These are phyloP conservation scores for Rhododendron henanense DNA, from an alignment of 148 eudicot species.

Conservation along the genomic window DNA sequence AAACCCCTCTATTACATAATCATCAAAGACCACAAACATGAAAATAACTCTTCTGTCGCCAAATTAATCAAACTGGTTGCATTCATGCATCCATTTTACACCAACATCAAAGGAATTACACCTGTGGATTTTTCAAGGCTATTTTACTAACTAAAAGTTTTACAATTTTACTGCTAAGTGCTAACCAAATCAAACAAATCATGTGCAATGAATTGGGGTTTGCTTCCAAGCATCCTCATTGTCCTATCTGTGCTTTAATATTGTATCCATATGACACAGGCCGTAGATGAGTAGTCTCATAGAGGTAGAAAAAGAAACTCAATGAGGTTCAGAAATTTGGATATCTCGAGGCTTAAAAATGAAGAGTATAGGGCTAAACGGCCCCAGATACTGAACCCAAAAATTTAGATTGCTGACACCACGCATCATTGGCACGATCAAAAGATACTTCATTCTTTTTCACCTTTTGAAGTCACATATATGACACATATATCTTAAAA, in stretches of 20 bases:
- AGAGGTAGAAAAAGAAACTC: not conserved
- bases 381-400: not conserved
- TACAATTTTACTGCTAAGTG: not conserved
- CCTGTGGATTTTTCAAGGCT: not conserved
- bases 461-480: not conserved
- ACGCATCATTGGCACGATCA: not conserved
- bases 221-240: not conserved
- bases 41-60: not conserved
- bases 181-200: not conserved
- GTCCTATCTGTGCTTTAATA: not conserved
- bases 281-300: not conserved
- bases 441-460: not conserved
- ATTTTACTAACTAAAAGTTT: not conserved
- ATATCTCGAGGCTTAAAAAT: not conserved
- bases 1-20: not conserved
- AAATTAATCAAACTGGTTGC: not conserved
- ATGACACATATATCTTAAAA: not conserved
- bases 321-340: not conserved
- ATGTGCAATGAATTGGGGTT: not conserved
- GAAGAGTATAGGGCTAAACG: not conserved
- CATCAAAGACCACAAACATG: not conserved
- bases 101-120: not conserved
- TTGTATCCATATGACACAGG: not conserved
- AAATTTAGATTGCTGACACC: not conserved
- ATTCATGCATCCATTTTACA: not conserved